These are phyloP conservation scores for Fusarium irregulare DNA, from an alignment of 2,329 filamentous ascomycete species.

Conservation along the genomic window DNA sequence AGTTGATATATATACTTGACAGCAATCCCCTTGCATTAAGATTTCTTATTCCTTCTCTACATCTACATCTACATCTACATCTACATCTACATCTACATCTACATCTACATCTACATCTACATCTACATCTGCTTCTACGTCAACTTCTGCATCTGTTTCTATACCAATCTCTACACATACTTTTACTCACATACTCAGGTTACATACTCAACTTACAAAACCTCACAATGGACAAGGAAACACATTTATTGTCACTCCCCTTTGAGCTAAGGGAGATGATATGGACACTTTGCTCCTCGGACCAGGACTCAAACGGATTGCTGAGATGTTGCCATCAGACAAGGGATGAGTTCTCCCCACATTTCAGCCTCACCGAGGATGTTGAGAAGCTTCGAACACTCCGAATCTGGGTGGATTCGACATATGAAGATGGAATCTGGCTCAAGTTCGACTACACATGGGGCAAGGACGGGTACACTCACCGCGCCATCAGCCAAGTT, in stretches of 20 bases:
- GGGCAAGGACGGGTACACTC: background rate
- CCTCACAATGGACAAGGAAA: background rate
- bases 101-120: background rate
- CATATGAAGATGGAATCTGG: slow-evolving; percentile 10
- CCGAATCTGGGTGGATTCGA: slow-evolving; percentile 13
- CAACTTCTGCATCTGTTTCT: no score
- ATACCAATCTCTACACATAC: no score
- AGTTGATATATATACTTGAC: background rate
- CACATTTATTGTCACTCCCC: background rate
- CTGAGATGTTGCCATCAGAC: slow-evolving; percentile 17
- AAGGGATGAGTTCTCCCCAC: slow-evolving; percentile 1
- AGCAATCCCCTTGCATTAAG: background rate
- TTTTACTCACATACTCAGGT: no score
- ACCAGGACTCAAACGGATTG: background rate
- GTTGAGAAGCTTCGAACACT: background rate
- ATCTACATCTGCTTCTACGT: background rate
- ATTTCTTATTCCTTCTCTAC: background rate
- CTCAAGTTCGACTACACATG: slow-evolving; percentile 24
- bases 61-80: no score
- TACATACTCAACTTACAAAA: background rate
- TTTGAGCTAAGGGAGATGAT: slow-evolving; percentile 28
- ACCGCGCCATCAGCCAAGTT: background rate
- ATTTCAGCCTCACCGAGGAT: background rate
- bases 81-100: no score
- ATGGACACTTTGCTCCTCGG: slow-evolving; percentile 1